Conservation (phyloP, 1,139 yeast species). For the Zygotorulaspora mrakii region DNA sequence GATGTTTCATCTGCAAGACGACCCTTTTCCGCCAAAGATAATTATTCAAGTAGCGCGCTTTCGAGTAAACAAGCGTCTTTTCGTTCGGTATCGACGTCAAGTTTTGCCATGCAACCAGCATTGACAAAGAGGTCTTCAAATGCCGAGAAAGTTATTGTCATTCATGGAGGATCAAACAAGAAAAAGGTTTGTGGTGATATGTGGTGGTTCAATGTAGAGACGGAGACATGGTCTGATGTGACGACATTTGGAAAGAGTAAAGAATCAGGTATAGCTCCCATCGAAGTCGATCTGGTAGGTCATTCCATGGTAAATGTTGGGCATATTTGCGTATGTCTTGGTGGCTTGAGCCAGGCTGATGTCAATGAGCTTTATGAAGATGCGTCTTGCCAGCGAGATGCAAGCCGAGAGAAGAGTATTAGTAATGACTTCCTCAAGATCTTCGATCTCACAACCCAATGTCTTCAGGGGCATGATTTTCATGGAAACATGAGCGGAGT, state of each 20-base stretch:
- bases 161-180: conserved; percentile 48
- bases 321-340: conserved; percentile 24
- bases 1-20: conserved; percentile 9
- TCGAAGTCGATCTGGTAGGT: conserved; percentile 29
- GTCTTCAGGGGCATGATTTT: conserved; percentile 18
- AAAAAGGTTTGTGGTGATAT: conserved; percentile 42
- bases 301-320: conserved; percentile 31
- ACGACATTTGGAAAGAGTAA: conserved; percentile 26
- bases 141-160: conserved; percentile 30
- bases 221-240: conserved; percentile 41
- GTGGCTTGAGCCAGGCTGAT: conserved; percentile 31
- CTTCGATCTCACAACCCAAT: conserved; percentile 25
- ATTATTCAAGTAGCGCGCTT: conserved; percentile 5
- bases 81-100: conserved; percentile 6
- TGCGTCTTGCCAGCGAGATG: conserved; percentile 1
- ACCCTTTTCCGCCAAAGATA: conserved; percentile 7
- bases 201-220: conserved; percentile 46
- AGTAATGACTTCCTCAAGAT: conserved; percentile 23
- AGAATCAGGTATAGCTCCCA: conserved; percentile 12
- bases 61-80: conserved; percentile 7
- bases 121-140: conserved; percentile 1
- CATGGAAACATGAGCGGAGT: conserved; percentile 6
- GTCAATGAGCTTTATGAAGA: conserved; percentile 20
- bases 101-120: conserved; percentile 4
- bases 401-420: conserved; percentile 10